Evolutionary conservation across 139 green algal species (phyloP).

Genomic region (Closterium sp.): DNA sequence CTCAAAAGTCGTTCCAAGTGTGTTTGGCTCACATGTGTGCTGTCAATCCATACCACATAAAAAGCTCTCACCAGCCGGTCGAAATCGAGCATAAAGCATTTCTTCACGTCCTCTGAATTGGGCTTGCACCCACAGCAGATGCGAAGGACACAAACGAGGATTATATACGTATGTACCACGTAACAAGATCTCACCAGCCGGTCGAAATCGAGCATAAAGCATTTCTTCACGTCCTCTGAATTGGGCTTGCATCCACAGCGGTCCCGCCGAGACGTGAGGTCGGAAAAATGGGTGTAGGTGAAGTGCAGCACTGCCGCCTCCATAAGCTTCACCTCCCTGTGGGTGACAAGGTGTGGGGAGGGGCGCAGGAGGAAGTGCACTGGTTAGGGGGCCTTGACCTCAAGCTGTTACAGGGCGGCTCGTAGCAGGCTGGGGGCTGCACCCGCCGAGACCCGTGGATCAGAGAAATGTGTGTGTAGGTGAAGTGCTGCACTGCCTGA

Average conservation of each 20-base stretch:
- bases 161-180: too few species aligned
- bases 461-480: conserved; percentile 51
- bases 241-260: conserved; percentile 77
- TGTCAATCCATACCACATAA: too few species aligned
- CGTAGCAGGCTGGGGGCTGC: too few species aligned
- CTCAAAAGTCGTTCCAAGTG: too few species aligned
- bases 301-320: conserved; percentile 78
- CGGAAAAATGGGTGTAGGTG: conserved; percentile 59
- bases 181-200: conserved; percentile 34
- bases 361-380: too few species aligned
- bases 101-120: conserved; percentile 74
- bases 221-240: conserved; percentile 76
- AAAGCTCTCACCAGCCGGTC: conserved; percentile 52
- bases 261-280: conserved; percentile 61
- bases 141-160: not conserved
- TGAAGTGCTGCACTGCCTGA: conserved; percentile 78
- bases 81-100: conserved; percentile 85
- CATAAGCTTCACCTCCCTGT: conserved; percentile 65
- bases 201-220: conserved; percentile 86
- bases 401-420: too few species aligned
- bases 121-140: conserved; percentile 73
- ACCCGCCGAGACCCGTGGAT: too few species aligned
- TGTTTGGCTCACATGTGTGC: too few species aligned
- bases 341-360: too few species aligned
- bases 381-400: too few species aligned